phyloP scores from a whole-genome alignment of 768 basidiomycete genomes.

The Favolaschia claudopus region DNA sequence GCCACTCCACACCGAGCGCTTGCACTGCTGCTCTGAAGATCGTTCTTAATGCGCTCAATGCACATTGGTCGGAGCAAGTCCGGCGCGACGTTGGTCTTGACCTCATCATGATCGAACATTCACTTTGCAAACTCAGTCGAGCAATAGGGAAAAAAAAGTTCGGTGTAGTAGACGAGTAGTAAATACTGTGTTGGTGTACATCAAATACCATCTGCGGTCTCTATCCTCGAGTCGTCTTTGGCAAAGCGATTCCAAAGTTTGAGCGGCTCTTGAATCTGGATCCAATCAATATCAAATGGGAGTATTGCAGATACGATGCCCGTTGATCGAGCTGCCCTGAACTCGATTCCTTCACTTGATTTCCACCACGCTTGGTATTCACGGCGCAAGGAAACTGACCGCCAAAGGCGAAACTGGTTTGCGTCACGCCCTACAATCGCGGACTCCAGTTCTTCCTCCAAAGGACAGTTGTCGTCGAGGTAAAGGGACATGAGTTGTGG shows the following conservation, averaged over 20 bases:
- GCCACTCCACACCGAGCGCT: neutral
- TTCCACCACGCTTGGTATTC: constrained; percentile 1
- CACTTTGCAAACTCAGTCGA: constrained; percentile 1
- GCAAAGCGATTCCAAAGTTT: too few species aligned
- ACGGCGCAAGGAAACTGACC: neutral
- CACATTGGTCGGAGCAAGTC: neutral
- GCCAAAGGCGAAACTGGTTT: neutral
- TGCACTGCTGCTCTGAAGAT: neutral
- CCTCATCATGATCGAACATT: neutral
- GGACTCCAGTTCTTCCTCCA: neutral
- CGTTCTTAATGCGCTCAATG: neutral
- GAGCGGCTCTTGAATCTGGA: too few species aligned
- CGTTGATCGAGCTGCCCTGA: neutral
- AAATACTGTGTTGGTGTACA: too few species aligned
- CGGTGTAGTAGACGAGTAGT: too few species aligned
- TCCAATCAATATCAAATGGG: too few species aligned
- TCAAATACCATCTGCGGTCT: too few species aligned
- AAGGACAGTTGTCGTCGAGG: neutral
- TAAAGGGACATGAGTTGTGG: neutral
- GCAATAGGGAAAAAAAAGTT: neutral
- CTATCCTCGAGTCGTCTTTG: too few species aligned
- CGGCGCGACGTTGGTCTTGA: neutral
- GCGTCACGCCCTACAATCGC: neutral
- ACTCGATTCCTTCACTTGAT: neutral
- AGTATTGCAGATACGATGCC: too few species aligned